Percentiles rank a stretch among this genome's conserved stretches.
Evolutionary conservation across 208 protist species (phyloP).

Genomic region (Crithidia brevicula): DNA sequence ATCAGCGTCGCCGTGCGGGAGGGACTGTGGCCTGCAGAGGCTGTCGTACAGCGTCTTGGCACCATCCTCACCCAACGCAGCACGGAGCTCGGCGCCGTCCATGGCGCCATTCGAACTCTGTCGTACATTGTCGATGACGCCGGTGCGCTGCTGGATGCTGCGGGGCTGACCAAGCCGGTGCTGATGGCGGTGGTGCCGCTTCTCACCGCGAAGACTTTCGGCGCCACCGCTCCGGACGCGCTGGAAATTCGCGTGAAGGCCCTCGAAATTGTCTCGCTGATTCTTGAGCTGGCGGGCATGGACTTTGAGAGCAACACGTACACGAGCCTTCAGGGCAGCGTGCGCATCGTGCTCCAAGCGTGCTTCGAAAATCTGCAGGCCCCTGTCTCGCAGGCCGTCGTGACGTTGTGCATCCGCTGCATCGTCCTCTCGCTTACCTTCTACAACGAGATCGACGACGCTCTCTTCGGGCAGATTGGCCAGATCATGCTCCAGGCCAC

Average conservation of each 20-base stretch:
- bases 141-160: conserved; percentile 59
- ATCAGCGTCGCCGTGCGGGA: conserved; percentile 80
- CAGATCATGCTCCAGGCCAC: conserved; percentile 64
- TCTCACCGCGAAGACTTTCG: conserved; percentile 36
- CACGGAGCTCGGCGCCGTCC: conserved; percentile 49
- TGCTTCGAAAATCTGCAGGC: conserved; percentile 71
- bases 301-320: conserved; percentile 67
- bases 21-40: conserved; percentile 58
- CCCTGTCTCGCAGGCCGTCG: conserved; percentile 49
- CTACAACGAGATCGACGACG: conserved; percentile 59
- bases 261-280: conserved; percentile 55
- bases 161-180: conserved; percentile 56
- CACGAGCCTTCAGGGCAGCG: conserved; percentile 47
- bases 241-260: conserved; percentile 60
- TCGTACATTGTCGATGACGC: conserved; percentile 81
- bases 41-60: conserved; percentile 50
- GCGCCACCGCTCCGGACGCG: conserved; percentile 21
- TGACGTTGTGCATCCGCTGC: conserved; percentile 64
- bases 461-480: conserved; percentile 55
- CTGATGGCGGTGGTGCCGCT: conserved; percentile 50
- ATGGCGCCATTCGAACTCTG: conserved; percentile 75
- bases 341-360: conserved; percentile 53
- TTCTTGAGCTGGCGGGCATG: conserved; percentile 71
- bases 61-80: conserved; percentile 42
- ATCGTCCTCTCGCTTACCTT: conserved; percentile 72